Conservation (phyloP, 805 yeast genomes). For the Yamadazyma phyllophila region DNA sequence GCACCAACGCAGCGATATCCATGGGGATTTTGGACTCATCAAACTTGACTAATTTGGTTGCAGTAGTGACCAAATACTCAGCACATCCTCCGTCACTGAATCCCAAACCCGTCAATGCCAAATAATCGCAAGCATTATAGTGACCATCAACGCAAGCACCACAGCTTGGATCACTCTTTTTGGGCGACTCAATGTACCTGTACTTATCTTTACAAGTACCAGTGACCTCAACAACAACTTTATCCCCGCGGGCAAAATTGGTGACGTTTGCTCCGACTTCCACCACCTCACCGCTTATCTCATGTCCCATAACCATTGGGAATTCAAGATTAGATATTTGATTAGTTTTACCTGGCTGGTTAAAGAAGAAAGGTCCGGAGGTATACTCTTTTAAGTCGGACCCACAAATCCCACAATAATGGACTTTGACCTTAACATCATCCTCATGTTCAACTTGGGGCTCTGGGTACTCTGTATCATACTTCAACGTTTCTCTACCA, state of each 20-base stretch:
- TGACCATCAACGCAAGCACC: slow-evolving; percentile 48
- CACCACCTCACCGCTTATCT: slow-evolving; percentile 59
- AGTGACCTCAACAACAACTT: slow-evolving; percentile 62
- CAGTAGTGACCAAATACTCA: slow-evolving; percentile 45
- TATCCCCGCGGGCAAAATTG: slow-evolving; percentile 56
- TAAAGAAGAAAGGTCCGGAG: slow-evolving; percentile 61
- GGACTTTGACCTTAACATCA: slow-evolving; percentile 58
- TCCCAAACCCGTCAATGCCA: slow-evolving; percentile 55
- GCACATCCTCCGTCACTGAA: slow-evolving; percentile 56
- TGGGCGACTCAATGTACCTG: slow-evolving; percentile 35
- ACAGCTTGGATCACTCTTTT: slow-evolving; percentile 29
- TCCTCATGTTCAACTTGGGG: slow-evolving; percentile 22
- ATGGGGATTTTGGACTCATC: slow-evolving; percentile 38
- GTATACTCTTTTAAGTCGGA: slow-evolving; percentile 56
- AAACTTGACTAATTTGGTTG: slow-evolving; percentile 37
- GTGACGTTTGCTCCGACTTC: slow-evolving; percentile 56
- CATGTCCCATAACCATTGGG: slow-evolving; percentile 57
- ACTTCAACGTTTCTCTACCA: slow-evolving; percentile 19
- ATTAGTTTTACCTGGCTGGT: slow-evolving; percentile 38
- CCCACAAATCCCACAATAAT: slow-evolving; percentile 65
- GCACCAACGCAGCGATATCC: slow-evolving; percentile 52
- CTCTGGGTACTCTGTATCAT: slow-evolving; percentile 23
- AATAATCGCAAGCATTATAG: slow-evolving; percentile 51
- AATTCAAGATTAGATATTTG: slow-evolving; percentile 45
- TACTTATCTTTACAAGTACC: slow-evolving; percentile 53